Evolutionary conservation across 108 stramenopile species (phyloP).

Genomic region (Licmophora abbreviata): DNA sequence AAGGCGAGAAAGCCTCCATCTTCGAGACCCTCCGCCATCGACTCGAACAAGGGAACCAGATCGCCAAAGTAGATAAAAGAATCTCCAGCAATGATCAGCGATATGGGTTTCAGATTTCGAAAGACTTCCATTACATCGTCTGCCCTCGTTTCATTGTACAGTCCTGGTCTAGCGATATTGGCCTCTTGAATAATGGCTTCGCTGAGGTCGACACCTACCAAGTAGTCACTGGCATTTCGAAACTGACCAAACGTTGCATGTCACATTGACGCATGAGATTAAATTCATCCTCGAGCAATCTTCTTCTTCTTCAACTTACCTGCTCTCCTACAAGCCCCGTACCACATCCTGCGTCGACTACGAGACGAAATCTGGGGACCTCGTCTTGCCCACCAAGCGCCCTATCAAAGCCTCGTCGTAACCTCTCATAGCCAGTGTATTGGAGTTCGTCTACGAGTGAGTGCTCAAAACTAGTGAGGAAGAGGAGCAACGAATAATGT

Average conservation of each 20-base stretch:
- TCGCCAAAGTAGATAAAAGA: slow-evolving; percentile 76
- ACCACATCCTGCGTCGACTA: slow-evolving; percentile 69
- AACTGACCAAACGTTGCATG: slow-evolving; percentile 31
- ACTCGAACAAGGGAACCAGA: slow-evolving; percentile 48
- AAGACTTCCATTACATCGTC: slow-evolving; percentile 54
- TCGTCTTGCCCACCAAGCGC: slow-evolving; percentile 30
- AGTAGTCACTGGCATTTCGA: slow-evolving; percentile 47
- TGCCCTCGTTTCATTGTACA: slow-evolving; percentile 48
- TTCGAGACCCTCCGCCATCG: slow-evolving; percentile 41
- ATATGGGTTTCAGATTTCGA: slow-evolving; percentile 32
- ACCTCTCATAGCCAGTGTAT: slow-evolving; percentile 58
- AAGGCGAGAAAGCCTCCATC: slow-evolving; percentile 48
- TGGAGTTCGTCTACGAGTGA: slow-evolving; percentile 61
- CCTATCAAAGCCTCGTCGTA: slow-evolving; percentile 51
- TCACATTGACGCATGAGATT: background rate
- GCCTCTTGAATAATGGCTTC: slow-evolving; percentile 55
- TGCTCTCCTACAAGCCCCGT: slow-evolving; percentile 70
- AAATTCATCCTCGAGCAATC: background rate
- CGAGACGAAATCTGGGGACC: slow-evolving; percentile 29
- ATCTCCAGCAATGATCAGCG: slow-evolving; percentile 61
- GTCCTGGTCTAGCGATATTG: slow-evolving; percentile 37
- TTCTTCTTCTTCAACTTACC: slow-evolving; percentile 22
- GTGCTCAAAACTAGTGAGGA: slow-evolving; percentile 42
- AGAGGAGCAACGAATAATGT: background rate
- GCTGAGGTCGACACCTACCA: slow-evolving; percentile 66